These are phyloP conservation scores for Trichoderma atroviride DNA, from an alignment of 2,329 filamentous ascomycete genomes.

Conservation along the genomic window DNA sequence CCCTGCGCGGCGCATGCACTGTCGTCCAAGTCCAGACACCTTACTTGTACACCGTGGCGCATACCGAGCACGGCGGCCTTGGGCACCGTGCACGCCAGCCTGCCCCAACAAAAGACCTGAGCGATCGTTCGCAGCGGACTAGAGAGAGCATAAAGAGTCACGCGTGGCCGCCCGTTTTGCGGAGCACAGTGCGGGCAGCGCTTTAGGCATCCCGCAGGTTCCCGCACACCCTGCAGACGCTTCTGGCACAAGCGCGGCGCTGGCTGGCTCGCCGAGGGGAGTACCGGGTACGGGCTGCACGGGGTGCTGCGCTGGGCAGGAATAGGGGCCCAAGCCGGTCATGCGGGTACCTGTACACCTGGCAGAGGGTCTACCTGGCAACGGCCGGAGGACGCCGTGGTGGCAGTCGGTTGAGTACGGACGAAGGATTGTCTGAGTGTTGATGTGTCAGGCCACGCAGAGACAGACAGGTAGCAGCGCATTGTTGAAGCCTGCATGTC, in stretches of 20 bases:
- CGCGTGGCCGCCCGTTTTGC: slow-evolving; percentile 13
- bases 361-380: neutral
- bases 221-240: slow-evolving; percentile 12
- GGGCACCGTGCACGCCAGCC: slow-evolving; percentile 9
- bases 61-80: neutral
- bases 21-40: neutral
- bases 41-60: slow-evolving; percentile 9
- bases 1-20: neutral
- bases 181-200: slow-evolving; percentile 22
- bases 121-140: neutral
- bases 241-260: neutral
- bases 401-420: neutral
- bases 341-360: neutral
- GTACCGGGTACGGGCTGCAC: neutral
- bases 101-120: neutral
- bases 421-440: neutral
- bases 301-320: neutral
- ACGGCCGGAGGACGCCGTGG: slow-evolving; percentile 4
- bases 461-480: neutral
- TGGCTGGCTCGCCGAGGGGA: neutral
- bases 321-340: slow-evolving; percentile 2
- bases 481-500: neutral
- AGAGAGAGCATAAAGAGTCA: slow-evolving; percentile 9
- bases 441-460: slow-evolving; percentile 19
- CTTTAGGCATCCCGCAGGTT: slow-evolving; percentile 12